These are phyloP conservation scores for Lachnellula cervina DNA, from an alignment of 2,329 filamentous ascomycete genomes.

Conservation along the genomic window DNA sequence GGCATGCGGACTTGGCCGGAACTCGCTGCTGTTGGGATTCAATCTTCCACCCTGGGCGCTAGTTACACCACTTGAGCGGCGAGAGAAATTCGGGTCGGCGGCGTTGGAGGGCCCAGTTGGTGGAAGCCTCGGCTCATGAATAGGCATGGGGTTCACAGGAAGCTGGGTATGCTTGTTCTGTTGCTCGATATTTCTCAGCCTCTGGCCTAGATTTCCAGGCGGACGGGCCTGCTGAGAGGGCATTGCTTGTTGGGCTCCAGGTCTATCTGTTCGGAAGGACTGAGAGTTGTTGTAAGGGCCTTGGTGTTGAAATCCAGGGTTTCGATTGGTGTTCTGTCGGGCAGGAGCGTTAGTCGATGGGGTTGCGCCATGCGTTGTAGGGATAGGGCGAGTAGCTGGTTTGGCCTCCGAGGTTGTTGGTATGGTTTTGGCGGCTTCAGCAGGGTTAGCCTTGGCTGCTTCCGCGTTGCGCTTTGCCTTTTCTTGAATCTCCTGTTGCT, in stretches of 20 bases:
- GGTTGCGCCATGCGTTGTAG: conserved; percentile 43
- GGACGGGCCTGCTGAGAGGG: conserved; percentile 17
- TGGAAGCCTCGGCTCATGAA: conserved; percentile 61
- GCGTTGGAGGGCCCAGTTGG: conserved; percentile 67
- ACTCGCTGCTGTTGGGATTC: conserved; percentile 68
- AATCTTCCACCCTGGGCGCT: conserved; percentile 51
- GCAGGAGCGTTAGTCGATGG: conserved; percentile 20
- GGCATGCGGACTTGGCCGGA: conserved; percentile 79
- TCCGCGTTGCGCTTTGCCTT: conserved; percentile 76
- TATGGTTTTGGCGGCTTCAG: conserved; percentile 38
- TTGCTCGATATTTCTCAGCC: conserved; percentile 27
- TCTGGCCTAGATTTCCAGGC: conserved; percentile 20
- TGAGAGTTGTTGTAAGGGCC: conserved; percentile 35
- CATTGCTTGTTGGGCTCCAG: conserved; percentile 20
- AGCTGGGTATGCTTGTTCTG: conserved; percentile 22
- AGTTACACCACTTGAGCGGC: conserved; percentile 48
- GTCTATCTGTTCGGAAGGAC: conserved; percentile 30
- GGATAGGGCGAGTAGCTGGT: conserved; percentile 32
- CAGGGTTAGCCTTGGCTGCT: conserved; percentile 45
- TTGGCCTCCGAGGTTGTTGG: conserved; percentile 44
- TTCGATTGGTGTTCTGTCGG: conserved; percentile 28
- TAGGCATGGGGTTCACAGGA: conserved; percentile 20
- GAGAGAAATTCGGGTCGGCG: conserved; percentile 47
- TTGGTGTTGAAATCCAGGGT: conserved; percentile 40
- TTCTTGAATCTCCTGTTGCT: conserved; percentile 88